phyloP scores from a whole-genome alignment of 1,139 yeast genomes.

The Candida dubliniensis region DNA sequence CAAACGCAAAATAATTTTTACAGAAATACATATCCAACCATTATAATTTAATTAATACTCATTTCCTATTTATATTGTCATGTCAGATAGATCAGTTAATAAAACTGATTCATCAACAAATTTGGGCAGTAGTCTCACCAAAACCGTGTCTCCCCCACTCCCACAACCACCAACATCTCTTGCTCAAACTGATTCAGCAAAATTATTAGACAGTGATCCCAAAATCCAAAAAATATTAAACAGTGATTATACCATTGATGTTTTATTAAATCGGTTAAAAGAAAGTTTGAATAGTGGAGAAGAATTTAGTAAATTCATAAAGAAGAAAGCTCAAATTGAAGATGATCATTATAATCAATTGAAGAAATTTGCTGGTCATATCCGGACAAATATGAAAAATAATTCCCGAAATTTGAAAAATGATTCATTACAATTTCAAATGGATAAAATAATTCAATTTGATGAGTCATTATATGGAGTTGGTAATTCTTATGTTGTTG shows the following conservation, averaged over 20 bases:
- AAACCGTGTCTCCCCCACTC: conserved; percentile 1
- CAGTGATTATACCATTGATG: conserved; percentile 53
- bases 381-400: conserved; percentile 54
- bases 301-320: conserved; percentile 76
- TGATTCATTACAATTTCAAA: conserved; percentile 68
- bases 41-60: not conserved
- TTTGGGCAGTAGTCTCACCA: conserved; percentile 1
- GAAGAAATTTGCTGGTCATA: conserved; percentile 61
- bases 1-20: not conserved
- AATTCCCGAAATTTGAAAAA: conserved; percentile 48
- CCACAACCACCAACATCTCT: conserved; percentile 1
- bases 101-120: conserved; percentile 1
- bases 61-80: not conserved
- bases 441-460: conserved; percentile 69
- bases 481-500: conserved; percentile 73
- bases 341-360: conserved; percentile 76
- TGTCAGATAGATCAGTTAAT: conserved; percentile 2
- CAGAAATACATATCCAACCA: not conserved
- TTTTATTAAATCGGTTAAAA: conserved; percentile 70
- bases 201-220: conserved; percentile 13
- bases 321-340: conserved; percentile 76
- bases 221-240: conserved; percentile 32
- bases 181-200: conserved; percentile 7
- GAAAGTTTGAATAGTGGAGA: conserved; percentile 80
- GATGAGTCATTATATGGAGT: conserved; percentile 78